These are phyloP conservation scores for Leishmania mexicana DNA, from an alignment of 208 protist species.

Conservation along the genomic window DNA sequence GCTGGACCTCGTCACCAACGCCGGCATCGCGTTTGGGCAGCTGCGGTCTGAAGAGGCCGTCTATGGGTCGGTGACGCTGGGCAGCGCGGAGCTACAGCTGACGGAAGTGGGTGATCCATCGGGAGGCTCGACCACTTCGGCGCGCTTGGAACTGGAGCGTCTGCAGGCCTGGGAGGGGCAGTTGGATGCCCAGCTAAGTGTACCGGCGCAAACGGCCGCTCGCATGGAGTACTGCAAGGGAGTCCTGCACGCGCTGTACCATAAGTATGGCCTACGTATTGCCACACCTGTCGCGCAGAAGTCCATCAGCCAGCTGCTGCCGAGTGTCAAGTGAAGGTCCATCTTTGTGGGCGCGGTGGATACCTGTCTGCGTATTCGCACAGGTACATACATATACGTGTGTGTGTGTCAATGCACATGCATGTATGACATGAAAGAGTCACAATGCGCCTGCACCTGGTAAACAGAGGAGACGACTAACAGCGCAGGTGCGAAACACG, in stretches of 20 bases:
- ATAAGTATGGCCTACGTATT: conserved; percentile 36
- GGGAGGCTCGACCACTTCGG: conserved; percentile 61
- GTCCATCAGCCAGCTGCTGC: not conserved
- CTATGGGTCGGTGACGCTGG: conserved; percentile 18
- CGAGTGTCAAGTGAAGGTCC: not conserved
- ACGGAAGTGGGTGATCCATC: conserved; percentile 57
- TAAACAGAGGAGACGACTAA: not conserved
- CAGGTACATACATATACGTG: not conserved
- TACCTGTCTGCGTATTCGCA: not conserved
- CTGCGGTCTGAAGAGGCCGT: conserved; percentile 22
- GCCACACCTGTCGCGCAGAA: conserved; percentile 21
- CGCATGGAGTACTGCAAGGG: conserved; percentile 21
- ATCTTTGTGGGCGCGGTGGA: not conserved
- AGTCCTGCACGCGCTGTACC: conserved; percentile 24
- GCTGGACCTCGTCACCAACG: conserved; percentile 33
- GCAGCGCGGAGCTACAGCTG: conserved; percentile 37
- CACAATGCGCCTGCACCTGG: not conserved
- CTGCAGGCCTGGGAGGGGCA: conserved; percentile 24
- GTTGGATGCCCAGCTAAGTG: conserved; percentile 17
- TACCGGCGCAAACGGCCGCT: conserved; percentile 1
- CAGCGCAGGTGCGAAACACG: not conserved
- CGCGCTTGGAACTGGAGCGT: conserved; percentile 52
- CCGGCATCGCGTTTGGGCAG: conserved; percentile 18
- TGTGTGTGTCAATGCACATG: not conserved
- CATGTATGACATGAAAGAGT: not conserved